Conservation (phyloP, 2,329 filamentous ascomycete species). For the Parastagonospora avenae region DNA sequence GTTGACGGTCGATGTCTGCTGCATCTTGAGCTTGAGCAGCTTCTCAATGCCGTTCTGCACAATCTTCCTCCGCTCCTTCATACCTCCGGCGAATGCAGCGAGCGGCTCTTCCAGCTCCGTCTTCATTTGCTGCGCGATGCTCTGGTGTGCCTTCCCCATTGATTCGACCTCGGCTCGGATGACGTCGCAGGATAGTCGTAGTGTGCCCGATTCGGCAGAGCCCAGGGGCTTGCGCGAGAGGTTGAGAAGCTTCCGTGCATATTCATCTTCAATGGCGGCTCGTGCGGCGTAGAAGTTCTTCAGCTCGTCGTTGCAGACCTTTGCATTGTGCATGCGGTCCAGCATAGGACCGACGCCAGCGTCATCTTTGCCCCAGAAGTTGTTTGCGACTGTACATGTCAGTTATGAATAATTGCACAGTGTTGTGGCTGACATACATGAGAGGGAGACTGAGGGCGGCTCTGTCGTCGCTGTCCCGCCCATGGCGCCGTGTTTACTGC, state of each 20-base stretch:
- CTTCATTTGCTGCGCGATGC: conserved; percentile 92
- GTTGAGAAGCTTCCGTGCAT: conserved; percentile 83
- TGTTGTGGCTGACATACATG: conserved; percentile 57
- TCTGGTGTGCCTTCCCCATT: conserved; percentile 92
- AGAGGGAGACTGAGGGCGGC: conserved; percentile 68
- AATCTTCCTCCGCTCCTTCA: conserved; percentile 97
- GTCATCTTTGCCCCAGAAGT: conserved; percentile 99
- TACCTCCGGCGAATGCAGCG: conserved; percentile 86
- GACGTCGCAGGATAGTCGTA: conserved; percentile 84
- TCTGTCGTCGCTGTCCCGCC: conserved; percentile 64
- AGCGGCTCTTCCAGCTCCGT: conserved; percentile 93
- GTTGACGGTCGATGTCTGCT: conserved; percentile 89
- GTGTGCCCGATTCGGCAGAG: conserved; percentile 81
- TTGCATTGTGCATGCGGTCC: conserved; percentile 92
- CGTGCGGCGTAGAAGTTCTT: conserved; percentile 90
- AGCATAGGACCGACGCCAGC: conserved; percentile 90
- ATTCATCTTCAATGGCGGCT: conserved; percentile 95
- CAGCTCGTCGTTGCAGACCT: conserved; percentile 86
- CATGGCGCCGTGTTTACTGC: conserved; percentile 54
- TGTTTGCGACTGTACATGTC: conserved; percentile 81
- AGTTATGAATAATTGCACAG: conserved; percentile 24
- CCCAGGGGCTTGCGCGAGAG: conserved; percentile 88
- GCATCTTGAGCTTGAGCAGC: conserved; percentile 87
- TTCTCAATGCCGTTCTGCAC: conserved; percentile 94
- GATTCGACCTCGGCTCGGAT: conserved; percentile 87